phyloP scores from a whole-genome alignment of 2,329 filamentous ascomycete species.

The Zymoseptoria brevis region DNA sequence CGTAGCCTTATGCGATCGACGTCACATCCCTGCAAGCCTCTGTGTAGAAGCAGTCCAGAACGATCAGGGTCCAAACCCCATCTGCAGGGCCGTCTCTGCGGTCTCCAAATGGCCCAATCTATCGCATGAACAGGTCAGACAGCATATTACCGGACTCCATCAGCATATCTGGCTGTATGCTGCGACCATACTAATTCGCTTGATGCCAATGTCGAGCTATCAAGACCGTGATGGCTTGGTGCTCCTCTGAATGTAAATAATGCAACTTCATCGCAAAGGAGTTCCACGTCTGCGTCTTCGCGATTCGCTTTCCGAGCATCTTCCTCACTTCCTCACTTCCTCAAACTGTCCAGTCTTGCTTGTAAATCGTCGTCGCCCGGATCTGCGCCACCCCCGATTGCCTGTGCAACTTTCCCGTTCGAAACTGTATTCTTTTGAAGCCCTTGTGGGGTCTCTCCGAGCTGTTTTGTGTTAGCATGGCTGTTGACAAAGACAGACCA shows the following conservation, averaged over 20 bases:
- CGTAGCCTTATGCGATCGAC: not conserved
- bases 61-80: not conserved
- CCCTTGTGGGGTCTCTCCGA: slow-evolving; percentile 84
- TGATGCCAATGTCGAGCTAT: no score
- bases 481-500: not conserved
- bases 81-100: not conserved
- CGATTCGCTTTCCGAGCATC: not conserved
- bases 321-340: slow-evolving; percentile 27
- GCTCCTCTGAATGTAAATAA: not conserved
- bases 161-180: not conserved
- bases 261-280: no score
- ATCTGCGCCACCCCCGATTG: slow-evolving; percentile 59
- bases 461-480: slow-evolving; percentile 42
- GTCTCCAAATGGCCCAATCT: not conserved
- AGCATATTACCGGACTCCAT: not conserved
- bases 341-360: slow-evolving; percentile 79
- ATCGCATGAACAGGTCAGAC: not conserved
- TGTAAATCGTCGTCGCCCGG: slow-evolving; percentile 79
- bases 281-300: not conserved
- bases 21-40: not conserved
- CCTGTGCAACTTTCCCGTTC: slow-evolving; percentile 76
- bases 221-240: no score
- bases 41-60: not conserved
- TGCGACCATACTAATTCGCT: no score
- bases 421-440: slow-evolving; percentile 65